Base-by-base conservation (phyloP, 164 flowering plant genomes). In the Sedum album region DNA sequence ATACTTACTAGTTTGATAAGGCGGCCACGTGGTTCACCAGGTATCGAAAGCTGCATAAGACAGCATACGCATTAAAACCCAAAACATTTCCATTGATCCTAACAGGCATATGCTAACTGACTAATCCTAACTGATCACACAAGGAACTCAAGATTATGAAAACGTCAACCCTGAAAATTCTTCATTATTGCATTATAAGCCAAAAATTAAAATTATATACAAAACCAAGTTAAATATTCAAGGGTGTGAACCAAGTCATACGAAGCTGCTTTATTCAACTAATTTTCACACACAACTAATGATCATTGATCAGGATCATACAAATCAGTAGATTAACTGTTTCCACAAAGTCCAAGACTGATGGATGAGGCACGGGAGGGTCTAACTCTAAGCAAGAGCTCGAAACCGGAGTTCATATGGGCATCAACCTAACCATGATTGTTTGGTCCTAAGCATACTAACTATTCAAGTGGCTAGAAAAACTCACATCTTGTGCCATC, bases 401-500 rank as follows among this genome's bases (percentile, higher is more conserved):
- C 31, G 26, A 18, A 28, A 55, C 28, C 31, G 11, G 67, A 17
- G 4, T n/a, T 18, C 48, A 65, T 65, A 26, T 13, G 38, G 17
- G 23, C 21, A 31, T 62, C 41, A 64, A 65, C 8, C 18, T 44
- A 44, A 44, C 17, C 4, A 3, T 21, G 30, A 4, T n/a, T 20
- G 26, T 23, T 38, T 31, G 17, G 26, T 36, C 41, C 1, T 4
- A 6, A 49, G 31, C 14, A 53, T 23, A 6, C 17, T 23, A 21
- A 7, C 60, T 21, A 46, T 6, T 28, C 6, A 26, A 11, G 39
- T 15, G n/a, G 35, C 20, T 17, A 51, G 21, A 1, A 65, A 5
- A 53, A 74, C 93, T 84, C 76, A 93, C 98, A 74, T 93, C 98
- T 73, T 77, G 91, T 70, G 97, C 94, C 90, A 93, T 85, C 77